Percentiles rank a stretch among this genome's conserved stretches.
Conservation (phyloP, 805 yeast genomes). For the Sugiyamaella smithiae region DNA sequence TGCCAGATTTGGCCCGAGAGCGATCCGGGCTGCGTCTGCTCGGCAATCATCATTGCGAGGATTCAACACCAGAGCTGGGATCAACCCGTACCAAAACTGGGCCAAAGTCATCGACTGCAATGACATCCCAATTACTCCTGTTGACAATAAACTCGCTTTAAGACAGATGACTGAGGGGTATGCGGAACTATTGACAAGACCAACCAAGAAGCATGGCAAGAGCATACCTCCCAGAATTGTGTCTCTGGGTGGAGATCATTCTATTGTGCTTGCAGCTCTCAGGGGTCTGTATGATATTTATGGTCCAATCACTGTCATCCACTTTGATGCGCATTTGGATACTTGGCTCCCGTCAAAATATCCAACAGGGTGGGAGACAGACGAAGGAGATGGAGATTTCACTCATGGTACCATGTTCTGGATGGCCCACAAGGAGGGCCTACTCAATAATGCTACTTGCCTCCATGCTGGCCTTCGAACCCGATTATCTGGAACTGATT, state of each 20-base stretch:
- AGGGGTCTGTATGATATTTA: constrained; percentile 59
- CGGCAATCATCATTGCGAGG: constrained; percentile 69
- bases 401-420: constrained; percentile 87
- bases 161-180: constrained; percentile 58
- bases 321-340: constrained; percentile 83
- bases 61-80: constrained; percentile 62
- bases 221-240: constrained; percentile 56
- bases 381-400: constrained; percentile 58
- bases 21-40: constrained; percentile 36
- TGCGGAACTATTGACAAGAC: constrained; percentile 48
- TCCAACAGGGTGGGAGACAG: constrained; percentile 72
- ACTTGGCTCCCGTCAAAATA: constrained; percentile 80
- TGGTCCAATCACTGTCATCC: constrained; percentile 71
- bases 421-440: constrained; percentile 72
- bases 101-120: constrained; percentile 62
- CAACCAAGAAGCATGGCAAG: constrained; percentile 23
- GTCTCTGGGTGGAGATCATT: constrained; percentile 82
- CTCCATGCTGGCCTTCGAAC: constrained; percentile 78
- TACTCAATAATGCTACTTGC: constrained; percentile 52
- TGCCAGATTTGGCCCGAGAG: constrained; percentile 73
- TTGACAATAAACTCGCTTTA: constrained; percentile 62
- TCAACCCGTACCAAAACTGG: constrained; percentile 57
- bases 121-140: constrained; percentile 66
- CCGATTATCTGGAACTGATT: constrained; percentile 58
- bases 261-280: constrained; percentile 68